Evolutionary conservation across 2,329 filamentous ascomycete genomes (phyloP).

Genomic region (Trichoderma lentiforme): DNA sequence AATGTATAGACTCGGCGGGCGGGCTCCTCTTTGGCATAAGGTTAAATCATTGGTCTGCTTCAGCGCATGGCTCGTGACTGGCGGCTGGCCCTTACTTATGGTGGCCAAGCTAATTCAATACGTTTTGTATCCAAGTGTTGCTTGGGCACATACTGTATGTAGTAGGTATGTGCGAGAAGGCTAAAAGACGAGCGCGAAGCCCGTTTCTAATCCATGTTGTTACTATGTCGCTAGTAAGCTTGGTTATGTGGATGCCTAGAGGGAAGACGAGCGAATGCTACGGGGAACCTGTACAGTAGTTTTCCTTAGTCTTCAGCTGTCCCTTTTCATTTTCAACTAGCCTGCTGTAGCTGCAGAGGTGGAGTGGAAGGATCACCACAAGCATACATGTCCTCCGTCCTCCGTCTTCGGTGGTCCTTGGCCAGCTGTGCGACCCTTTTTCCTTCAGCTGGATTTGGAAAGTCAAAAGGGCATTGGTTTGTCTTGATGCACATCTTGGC

Average conservation of each 20-base stretch:
- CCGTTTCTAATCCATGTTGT: neutral
- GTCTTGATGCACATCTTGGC: neutral
- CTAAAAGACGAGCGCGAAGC: neutral
- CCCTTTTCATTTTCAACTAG: neutral
- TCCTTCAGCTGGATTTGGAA: neutral
- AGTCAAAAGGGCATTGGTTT: neutral
- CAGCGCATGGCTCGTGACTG: slow-evolving; percentile 3
- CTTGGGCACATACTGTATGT: neutral
- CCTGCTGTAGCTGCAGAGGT: neutral
- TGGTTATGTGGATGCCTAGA: neutral
- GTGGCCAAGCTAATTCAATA: neutral
- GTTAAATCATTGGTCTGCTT: slow-evolving; percentile 13
- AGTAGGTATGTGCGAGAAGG: neutral
- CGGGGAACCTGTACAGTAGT: neutral
- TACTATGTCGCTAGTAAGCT: neutral
- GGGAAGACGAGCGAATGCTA: neutral
- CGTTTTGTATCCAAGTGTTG: neutral
- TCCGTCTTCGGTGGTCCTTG: neutral
- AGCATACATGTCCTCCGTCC: neutral
- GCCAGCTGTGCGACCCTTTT: neutral
- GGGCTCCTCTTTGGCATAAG: slow-evolving; percentile 11
- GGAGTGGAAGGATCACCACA: neutral
- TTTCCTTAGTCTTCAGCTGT: neutral
- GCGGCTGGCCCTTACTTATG: neutral
- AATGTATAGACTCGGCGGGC: neutral